Evolutionary conservation across 2,329 filamentous ascomycete genomes (phyloP), one percentile per base, ranked within the genome.

Genomic region (Epichloe elymi): DNA sequence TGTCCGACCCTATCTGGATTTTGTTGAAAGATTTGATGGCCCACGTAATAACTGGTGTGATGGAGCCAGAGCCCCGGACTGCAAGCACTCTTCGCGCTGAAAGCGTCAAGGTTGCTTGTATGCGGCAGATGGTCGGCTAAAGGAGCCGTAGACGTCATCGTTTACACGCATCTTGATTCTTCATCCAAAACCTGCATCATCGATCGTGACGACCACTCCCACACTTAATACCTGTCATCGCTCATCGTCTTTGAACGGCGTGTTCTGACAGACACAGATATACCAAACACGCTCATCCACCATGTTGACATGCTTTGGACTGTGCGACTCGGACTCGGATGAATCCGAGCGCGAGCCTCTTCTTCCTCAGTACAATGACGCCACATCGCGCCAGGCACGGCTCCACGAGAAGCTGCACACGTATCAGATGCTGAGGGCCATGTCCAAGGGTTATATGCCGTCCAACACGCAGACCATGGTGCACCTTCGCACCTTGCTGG

Each of bases 401-500:
- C 76, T 95, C 53, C 87, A 91, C 62, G 82, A 91, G 66, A 96
- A 95, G 74, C 78, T 97, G 54, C 91, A 95, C 69, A 84, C 84
- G 26, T 96, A 95, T 64, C 88, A 95, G 73, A 95, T 95, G 85
- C 65, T 89, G 30, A 79, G 86, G 49, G 91, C 91, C 50, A 66
- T 96, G 10, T 79, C 79, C 1, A 80, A 87, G 61, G 91, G 91
- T 5, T 96, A 83, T 67, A 90, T 97, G 85, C 91, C 91, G 45
- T 93, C 88, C 5, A 96, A 86, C 11, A 84, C 93, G 58, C 91
- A 97, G 65, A 63, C 78, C 58, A 85, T 93, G 60, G 73, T 83
- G 63, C 89, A 94, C 57, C 72, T 97, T 3, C 82, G 88, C 57
- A 87, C 84, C 2, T 69, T 96, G 1, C 74, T 95, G 8, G 80